Base-by-base conservation (phyloP, 2,329 filamentous ascomycete genomes). In the Epichloe sylvatica region DNA sequence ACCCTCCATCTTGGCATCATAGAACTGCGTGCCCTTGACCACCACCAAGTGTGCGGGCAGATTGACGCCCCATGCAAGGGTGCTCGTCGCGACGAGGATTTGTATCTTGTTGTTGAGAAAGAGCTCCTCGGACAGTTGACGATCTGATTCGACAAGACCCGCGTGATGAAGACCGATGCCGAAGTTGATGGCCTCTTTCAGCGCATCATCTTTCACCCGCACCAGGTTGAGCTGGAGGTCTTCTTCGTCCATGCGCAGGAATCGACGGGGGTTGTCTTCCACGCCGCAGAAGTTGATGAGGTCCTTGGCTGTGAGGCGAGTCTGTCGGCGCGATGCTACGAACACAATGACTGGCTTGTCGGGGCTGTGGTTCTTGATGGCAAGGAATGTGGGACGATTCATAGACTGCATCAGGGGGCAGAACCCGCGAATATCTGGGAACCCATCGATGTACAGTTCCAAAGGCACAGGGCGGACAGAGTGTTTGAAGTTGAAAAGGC, bases 371-470 rank as follows among this genome's bases (percentile, higher is more conserved):
- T 83, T 88, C 66, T 98, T 96, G 66, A 98, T 92, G 0, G 92
- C 92, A 34, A 97, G 71, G 67, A 97, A 98, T 0, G 92, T 96
- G 2, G 92, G 92, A 6, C 92, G 78, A 62, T 98, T 98, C 92
- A 98, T 98, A 0, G 89, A 94, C 67, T 97, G 91, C 92, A 98
- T 98, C 56, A 98, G 98, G 0, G 92, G 89, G 59, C 91, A 97
- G 70, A 98, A 98, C 0, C 92, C 92, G 52, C 91, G 80, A 57
- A 92, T 84, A 61, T 97, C 88, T 0, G 92, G 90, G 63, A 98
- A 98, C 0, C 92, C 94, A 63, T 98, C 92, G 56, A 98, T 98
- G 66, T 87, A 98, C 41, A 96, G 86, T 64, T 98, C 91, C 38
- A 98, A 68, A 0, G 94, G 92, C 9, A 98, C 94, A 2, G 94